Percentiles rank a stretch among this genome's conserved stretches.
Conservation (phyloP, 2,329 filamentous ascomycete species). For the Ceratocystis huliohia region DNA sequence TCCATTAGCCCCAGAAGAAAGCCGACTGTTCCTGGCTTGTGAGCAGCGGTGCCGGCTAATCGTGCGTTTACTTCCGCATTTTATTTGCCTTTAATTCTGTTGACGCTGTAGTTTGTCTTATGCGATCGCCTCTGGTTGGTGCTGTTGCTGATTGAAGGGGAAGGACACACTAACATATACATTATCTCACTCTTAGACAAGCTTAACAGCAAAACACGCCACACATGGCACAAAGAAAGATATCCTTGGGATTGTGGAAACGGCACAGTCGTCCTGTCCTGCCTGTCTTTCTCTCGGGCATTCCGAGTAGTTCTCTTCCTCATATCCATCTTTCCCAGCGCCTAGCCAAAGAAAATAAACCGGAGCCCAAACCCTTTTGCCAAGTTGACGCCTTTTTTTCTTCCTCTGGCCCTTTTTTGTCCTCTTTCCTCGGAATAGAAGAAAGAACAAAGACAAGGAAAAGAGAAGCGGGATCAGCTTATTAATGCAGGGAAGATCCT, state of each 20-base stretch:
- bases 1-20: not conserved
- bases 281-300: not conserved
- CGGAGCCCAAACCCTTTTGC: not conserved
- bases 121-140: constrained; percentile 2
- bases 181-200: too few species aligned
- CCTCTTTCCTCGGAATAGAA: not conserved
- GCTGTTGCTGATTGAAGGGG: not conserved
- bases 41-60: not conserved
- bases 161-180: too few species aligned
- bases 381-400: not conserved
- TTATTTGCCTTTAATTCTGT: not conserved
- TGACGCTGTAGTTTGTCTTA: not conserved
- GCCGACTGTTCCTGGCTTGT: not conserved
- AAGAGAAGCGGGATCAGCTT: not conserved
- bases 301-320: not conserved
- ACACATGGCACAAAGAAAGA: too few species aligned
- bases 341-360: not conserved
- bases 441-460: not conserved
- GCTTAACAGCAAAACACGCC: too few species aligned
- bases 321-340: not conserved
- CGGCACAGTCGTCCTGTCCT: too few species aligned
- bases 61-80: not conserved
- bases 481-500: not conserved
- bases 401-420: not conserved
- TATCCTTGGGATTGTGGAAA: too few species aligned